Percentiles rank a stretch among this genome's conserved stretches.
phyloP scores from a whole-genome alignment of 2,329 filamentous ascomycete genomes.

The Epichloe hybrida region DNA sequence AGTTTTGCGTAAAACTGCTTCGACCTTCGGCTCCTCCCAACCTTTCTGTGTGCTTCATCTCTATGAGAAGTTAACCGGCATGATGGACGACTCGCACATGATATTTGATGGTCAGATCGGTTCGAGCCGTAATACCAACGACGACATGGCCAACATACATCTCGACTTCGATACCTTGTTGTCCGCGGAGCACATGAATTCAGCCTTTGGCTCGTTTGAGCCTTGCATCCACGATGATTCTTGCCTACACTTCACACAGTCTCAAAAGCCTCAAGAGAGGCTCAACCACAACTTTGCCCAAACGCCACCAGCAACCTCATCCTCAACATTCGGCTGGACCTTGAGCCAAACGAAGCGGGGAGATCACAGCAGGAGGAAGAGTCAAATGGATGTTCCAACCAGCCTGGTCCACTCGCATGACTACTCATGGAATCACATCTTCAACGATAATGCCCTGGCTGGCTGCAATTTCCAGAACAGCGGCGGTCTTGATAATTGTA shows the following conservation, averaged over 20 bases:
- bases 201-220: constrained; percentile 14
- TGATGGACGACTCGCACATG: constrained; percentile 13
- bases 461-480: background rate
- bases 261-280: constrained; percentile 8
- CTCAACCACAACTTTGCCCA: constrained; percentile 4
- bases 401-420: constrained; percentile 4
- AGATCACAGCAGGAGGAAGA: background rate
- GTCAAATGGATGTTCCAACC: background rate
- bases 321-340: background rate
- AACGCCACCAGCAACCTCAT: constrained; percentile 1
- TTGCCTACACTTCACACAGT: constrained; percentile 14
- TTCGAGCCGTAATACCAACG: constrained; percentile 13
- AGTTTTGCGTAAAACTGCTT: background rate
- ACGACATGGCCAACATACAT: constrained; percentile 14
- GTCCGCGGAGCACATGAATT: constrained; percentile 11
- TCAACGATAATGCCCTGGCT: constrained; percentile 6
- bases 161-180: constrained; percentile 16
- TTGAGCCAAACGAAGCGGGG: background rate
- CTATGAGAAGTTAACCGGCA: background rate
- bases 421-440: constrained; percentile 10
- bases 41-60: background rate
- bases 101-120: constrained; percentile 11
- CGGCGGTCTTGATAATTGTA: background rate
- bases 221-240: constrained; percentile 19
- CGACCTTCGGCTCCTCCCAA: background rate